Conservation (phyloP, 257 asterid genomes). For the Fraxinus cuspidata region DNA sequence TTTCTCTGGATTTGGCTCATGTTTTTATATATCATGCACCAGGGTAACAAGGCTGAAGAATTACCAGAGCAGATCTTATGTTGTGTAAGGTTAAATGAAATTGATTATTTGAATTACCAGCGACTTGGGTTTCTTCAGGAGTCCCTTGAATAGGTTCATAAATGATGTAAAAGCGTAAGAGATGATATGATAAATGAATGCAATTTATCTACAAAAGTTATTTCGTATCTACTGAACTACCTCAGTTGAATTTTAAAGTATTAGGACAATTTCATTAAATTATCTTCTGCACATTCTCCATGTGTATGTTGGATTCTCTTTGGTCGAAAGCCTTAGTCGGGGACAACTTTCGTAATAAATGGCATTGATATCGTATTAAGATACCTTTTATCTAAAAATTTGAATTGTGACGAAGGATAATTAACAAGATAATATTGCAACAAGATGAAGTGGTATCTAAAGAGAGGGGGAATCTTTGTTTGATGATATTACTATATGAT, state of each 20-base stretch:
- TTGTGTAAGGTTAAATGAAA: conserved; percentile 74
- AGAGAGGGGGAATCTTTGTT: too few relatives aligned
- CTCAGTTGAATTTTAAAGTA: neutral
- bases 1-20: neutral
- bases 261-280: neutral
- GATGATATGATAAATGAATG: neutral
- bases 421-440: too few relatives aligned
- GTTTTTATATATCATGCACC: conserved; percentile 25
- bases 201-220: neutral
- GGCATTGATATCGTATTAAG: neutral
- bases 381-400: too few relatives aligned
- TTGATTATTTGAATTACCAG: conserved; percentile 57
- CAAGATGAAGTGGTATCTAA: too few relatives aligned
- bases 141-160: neutral
- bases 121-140: neutral
- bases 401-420: too few relatives aligned
- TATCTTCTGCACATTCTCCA: neutral
- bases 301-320: neutral
- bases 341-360: neutral
- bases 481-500: too few relatives aligned
- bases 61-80: conserved; percentile 90
- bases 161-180: neutral
- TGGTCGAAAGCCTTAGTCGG: neutral
- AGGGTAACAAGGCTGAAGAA: conserved; percentile 95
- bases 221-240: neutral